Evolutionary conservation across 2,329 filamentous ascomycete genomes (phyloP).

Genomic region (Aspergillus jensenii): DNA sequence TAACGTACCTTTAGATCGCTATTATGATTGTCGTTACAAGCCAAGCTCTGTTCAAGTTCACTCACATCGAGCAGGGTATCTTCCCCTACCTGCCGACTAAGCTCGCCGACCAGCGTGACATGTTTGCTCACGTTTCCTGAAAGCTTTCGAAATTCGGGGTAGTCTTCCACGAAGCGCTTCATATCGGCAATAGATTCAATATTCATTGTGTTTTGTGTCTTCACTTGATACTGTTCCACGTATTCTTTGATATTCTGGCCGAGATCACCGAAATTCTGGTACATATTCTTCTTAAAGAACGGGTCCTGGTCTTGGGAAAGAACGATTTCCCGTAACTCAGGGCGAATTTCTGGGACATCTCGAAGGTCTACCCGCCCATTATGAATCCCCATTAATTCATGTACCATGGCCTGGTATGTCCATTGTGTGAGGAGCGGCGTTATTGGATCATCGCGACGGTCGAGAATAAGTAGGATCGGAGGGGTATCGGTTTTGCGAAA

Average conservation of each 20-base stretch:
- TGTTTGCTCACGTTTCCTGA: conserved; percentile 99
- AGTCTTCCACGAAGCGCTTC: conserved; percentile 99
- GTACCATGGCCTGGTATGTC: conserved; percentile 99
- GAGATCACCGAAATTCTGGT: conserved; percentile 92
- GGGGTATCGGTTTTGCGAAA: conserved; percentile 94
- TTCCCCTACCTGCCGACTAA: conserved; percentile 81
- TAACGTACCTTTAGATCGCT: conserved; percentile 77
- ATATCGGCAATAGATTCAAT: conserved; percentile 97
- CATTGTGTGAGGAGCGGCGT: conserved; percentile 94
- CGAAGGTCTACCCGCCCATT: conserved; percentile 93
- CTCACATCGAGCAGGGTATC: conserved; percentile 93
- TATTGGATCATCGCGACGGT: conserved; percentile 90
- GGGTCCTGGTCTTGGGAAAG: conserved; percentile 95
- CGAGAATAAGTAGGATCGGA: conserved; percentile 84
- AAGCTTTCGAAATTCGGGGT: conserved; percentile 94
- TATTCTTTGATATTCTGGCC: conserved; percentile 98
- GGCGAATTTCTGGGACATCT: conserved; percentile 77
- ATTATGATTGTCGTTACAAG: conserved; percentile 93
- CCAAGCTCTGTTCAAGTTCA: conserved; percentile 93
- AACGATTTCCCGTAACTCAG: conserved; percentile 90
- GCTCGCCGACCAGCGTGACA: conserved; percentile 89
- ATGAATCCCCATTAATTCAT: conserved; percentile 88
- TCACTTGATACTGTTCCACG: conserved; percentile 95
- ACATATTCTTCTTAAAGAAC: conserved; percentile 99
- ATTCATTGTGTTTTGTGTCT: conserved; percentile 93